A percentile compares a stretch with the other conserved stretches of the same genome.
phyloP scores from a whole-genome alignment of 2,329 filamentous ascomycete species.

The Fonsecaea monophora region DNA sequence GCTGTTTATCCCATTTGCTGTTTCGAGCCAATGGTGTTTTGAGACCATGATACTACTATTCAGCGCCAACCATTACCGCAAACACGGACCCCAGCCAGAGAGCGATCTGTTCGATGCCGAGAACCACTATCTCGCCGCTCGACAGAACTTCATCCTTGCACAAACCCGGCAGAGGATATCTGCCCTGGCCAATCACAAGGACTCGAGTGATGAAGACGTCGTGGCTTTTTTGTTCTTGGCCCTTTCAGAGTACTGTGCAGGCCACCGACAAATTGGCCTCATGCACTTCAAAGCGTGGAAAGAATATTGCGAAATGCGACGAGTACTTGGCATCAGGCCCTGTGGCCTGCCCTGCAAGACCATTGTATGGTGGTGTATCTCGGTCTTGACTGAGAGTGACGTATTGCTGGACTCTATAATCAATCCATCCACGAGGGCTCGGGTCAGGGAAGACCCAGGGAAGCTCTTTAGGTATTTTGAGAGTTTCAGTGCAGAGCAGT shows the following conservation, averaged over 20 bases:
- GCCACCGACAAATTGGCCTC: constrained; percentile 28
- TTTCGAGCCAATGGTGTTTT: constrained; percentile 33
- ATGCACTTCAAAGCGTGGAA: constrained; percentile 36
- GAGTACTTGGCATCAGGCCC: constrained; percentile 14
- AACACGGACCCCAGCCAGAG: constrained; percentile 4
- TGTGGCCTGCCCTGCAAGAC: constrained; percentile 33
- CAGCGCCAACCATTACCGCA: constrained; percentile 28
- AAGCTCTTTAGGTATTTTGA: constrained; percentile 33
- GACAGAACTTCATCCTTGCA: constrained; percentile 33
- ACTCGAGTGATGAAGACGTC: constrained; percentile 32
- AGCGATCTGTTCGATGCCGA: constrained; percentile 18
- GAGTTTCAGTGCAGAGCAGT: constrained; percentile 3
- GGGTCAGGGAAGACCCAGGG: constrained; percentile 28
- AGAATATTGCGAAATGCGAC: constrained; percentile 36
- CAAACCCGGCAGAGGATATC: constrained; percentile 32
- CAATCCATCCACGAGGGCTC: constrained; percentile 23
- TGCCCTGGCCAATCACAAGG: constrained; percentile 24
- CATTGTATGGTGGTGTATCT: constrained; percentile 36
- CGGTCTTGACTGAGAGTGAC: constrained; percentile 30
- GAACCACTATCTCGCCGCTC: constrained; percentile 31
- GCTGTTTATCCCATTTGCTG: constrained; percentile 32
- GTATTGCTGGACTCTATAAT: constrained; percentile 26
- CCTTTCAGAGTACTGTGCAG: constrained; percentile 29
- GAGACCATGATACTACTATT: constrained; percentile 33
- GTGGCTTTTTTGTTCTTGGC: constrained; percentile 34